A percentile compares a stretch with the other conserved stretches of the same genome.
Evolutionary conservation across 1,284 basidiomycete genomes (phyloP).

Genomic region (Ceratobasidium sp.): DNA sequence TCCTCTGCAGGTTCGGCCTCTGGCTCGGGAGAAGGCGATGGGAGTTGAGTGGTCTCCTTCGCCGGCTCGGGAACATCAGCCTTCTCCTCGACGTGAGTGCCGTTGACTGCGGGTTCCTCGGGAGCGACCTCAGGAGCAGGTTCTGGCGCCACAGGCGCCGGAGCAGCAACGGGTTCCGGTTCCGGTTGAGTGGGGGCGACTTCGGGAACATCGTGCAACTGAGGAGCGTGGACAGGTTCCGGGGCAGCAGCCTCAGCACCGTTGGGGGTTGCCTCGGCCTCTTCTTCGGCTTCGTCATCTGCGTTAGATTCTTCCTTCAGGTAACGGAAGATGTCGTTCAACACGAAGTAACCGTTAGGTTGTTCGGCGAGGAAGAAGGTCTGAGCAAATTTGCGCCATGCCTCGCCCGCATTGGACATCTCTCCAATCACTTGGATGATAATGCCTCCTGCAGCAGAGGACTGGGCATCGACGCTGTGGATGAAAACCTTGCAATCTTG

Average conservation of each 20-base stretch:
- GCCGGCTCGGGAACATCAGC: constrained; percentile 24
- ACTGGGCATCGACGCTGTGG: constrained; percentile 92
- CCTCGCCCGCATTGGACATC: constrained; percentile 90
- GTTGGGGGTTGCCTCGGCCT: constrained; percentile 44
- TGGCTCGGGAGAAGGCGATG: constrained; percentile 49
- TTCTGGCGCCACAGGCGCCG: constrained; percentile 53
- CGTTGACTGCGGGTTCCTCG: constrained; percentile 44
- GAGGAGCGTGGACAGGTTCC: constrained; percentile 45
- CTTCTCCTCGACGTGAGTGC: constrained; percentile 31
- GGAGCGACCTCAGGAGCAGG: constrained; percentile 49
- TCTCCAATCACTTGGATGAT: constrained; percentile 99
- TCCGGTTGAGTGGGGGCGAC: constrained; percentile 47
- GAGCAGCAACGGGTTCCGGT: constrained; percentile 51
- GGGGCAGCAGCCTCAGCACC: constrained; percentile 46
- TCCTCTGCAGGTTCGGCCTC: constrained; percentile 49
- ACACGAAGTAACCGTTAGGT: constrained; percentile 98
- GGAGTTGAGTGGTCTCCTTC: constrained; percentile 44
- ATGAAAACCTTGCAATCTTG: constrained; percentile 98
- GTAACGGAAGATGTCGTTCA: constrained; percentile 98
- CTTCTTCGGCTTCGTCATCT: constrained; percentile 68
- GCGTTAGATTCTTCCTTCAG: constrained; percentile 94
- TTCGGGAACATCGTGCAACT: constrained; percentile 48
- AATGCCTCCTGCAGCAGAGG: constrained; percentile 94
- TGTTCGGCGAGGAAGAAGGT: constrained; percentile 99
- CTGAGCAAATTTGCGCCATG: constrained; percentile 99